phyloP scores from a whole-genome alignment of 2,329 filamentous ascomycete genomes.

The Cercospora berteroae region DNA sequence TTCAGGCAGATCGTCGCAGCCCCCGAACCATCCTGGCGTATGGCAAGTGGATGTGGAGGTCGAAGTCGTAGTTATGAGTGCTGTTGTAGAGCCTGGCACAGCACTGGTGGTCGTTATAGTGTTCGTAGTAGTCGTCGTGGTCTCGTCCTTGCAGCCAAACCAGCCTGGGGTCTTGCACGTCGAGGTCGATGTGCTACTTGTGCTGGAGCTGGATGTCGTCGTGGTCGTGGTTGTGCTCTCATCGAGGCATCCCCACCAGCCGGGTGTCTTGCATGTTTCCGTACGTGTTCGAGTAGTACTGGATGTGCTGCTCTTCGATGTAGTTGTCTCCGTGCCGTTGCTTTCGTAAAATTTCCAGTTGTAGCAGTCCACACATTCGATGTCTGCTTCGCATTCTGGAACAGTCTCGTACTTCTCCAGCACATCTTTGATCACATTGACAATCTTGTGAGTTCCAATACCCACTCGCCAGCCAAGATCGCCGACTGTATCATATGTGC shows the following conservation, averaged over 20 bases:
- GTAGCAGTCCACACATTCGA: constrained; percentile 80
- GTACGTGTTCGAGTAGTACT: constrained; percentile 68
- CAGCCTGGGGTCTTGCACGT: constrained; percentile 64
- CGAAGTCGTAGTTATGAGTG: constrained; percentile 47
- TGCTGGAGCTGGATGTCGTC: constrained; percentile 41
- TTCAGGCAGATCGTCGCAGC: constrained; percentile 61
- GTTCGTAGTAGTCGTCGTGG: constrained; percentile 40
- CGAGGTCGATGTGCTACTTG: constrained; percentile 45
- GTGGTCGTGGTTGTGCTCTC: constrained; percentile 47
- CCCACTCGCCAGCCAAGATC: constrained; percentile 92
- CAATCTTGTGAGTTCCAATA: constrained; percentile 87
- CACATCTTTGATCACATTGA: constrained; percentile 82
- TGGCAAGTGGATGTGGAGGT: constrained; percentile 76
- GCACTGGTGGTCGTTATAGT: constrained; percentile 29
- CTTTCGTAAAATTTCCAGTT: constrained; percentile 95
- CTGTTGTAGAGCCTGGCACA: constrained; percentile 26
- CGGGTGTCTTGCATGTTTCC: constrained; percentile 83
- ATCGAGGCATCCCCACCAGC: constrained; percentile 86
- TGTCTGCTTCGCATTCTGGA: constrained; percentile 70
- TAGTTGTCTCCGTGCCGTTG: constrained; percentile 77
- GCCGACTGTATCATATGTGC: constrained; percentile 86
- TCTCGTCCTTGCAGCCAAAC: constrained; percentile 63
- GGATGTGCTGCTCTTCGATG: constrained; percentile 54
- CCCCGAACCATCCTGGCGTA: constrained; percentile 84
- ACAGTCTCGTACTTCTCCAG: constrained; percentile 79